Percentiles rank a stretch among this genome's conserved stretches.
phyloP scores from a whole-genome alignment of 352 stramenopile species.

The Pythium sukuiense region DNA sequence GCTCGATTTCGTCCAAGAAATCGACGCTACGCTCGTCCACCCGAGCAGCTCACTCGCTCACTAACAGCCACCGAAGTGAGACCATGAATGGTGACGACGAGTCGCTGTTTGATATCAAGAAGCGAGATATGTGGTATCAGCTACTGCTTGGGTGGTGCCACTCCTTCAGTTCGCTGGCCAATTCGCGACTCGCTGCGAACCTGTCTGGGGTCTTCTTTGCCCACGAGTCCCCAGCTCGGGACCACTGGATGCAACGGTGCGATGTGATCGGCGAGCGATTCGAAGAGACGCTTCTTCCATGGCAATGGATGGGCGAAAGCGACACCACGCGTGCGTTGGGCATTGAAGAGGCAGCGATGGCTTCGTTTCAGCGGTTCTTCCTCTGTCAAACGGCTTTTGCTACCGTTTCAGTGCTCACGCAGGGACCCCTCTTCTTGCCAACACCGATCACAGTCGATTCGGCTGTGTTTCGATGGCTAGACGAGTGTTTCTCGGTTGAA shows the following conservation, averaged over 20 bases:
- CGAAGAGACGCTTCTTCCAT: constrained; percentile 32
- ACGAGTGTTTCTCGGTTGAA: constrained; percentile 60
- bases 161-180: constrained; percentile 41
- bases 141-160: constrained; percentile 47
- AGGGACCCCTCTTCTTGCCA: constrained; percentile 19
- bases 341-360: constrained; percentile 31
- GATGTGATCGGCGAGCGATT: constrained; percentile 42
- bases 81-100: neutral
- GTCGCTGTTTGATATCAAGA: constrained; percentile 10
- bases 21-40: constrained; percentile 8
- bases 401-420: constrained; percentile 21
- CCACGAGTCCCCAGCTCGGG: constrained; percentile 22
- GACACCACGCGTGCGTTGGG: constrained; percentile 28
- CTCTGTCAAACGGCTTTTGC: constrained; percentile 34
- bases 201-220: constrained; percentile 38
- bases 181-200: constrained; percentile 23
- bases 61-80: neutral
- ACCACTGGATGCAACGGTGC: constrained; percentile 43
- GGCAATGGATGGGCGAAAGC: constrained; percentile 52
- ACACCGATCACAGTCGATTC: constrained; percentile 22
- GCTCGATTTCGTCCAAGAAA: constrained; percentile 7
- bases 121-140: constrained; percentile 34
- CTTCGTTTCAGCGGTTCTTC: constrained; percentile 34
- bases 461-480: constrained; percentile 45
- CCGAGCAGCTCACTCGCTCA: neutral